Evolutionary conservation across 306 rosid genomes (phyloP).

Genomic region (Carpinus viminea): DNA sequence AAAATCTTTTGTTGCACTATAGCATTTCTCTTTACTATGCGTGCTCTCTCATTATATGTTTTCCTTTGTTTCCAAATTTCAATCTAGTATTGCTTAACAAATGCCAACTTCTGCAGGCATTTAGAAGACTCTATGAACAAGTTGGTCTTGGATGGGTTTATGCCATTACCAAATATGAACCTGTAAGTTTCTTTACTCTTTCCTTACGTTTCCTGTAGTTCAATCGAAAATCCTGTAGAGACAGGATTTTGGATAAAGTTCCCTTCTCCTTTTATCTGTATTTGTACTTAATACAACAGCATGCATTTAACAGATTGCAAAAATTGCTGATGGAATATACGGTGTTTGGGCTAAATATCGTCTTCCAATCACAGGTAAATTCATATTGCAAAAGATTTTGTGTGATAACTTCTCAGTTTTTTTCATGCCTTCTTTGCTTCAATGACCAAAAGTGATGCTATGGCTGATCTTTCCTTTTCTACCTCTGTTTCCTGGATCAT

Average conservation of each 20-base stretch:
- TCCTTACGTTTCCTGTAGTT: conserved; percentile 16
- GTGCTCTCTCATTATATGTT: neutral
- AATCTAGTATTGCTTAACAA: neutral
- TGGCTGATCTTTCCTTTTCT: no score
- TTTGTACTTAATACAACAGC: conserved; percentile 16
- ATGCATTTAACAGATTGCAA: conserved; percentile 53
- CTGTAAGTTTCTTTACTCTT: conserved; percentile 48
- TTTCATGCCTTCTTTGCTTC: no score
- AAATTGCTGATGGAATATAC: conserved; percentile 67
- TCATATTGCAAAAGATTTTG: conserved; percentile 3
- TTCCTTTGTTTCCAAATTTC: neutral
- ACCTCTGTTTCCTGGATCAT: no score
- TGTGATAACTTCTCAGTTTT: neutral
- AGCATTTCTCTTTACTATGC: neutral
- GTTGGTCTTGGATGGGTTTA: conserved; percentile 96
- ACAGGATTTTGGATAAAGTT: neutral
- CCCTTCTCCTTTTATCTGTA: conserved; percentile 22
- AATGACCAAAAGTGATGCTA: no score
- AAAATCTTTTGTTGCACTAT: no score
- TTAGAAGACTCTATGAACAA: conserved; percentile 77
- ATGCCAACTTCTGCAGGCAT: conserved; percentile 55
- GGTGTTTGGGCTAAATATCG: conserved; percentile 87
- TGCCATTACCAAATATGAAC: conserved; percentile 80
- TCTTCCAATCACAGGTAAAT: conserved; percentile 77
- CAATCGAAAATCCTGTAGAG: conserved; percentile 3